Evolutionary conservation across 805 yeast species (phyloP), one percentile per base, ranked within the genome.

Genomic region (Monosporozyma aerobia): DNA sequence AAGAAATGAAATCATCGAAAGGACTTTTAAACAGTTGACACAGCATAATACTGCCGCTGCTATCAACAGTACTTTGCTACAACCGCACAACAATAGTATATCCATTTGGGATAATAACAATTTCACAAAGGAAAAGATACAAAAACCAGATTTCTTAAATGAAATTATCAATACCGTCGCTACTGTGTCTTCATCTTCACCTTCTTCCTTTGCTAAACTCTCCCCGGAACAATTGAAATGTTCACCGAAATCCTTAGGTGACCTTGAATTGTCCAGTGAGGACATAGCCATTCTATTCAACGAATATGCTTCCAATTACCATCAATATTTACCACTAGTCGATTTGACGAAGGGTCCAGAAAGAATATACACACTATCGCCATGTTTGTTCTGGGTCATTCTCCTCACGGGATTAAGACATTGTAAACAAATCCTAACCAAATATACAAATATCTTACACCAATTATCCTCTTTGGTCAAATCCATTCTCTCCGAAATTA

Each of bases 311-410:
- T 70, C 73, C n/a, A 74, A 80, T 55, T 92, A 94, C 63, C 97
- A 92, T 67, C 86, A 88, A 1, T 82, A 86, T 49, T 65, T 94
- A 48, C 98, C 98, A 0, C 86, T 92, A 1, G 94, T 92, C 2
- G 96, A 92, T 63, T 77, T 92, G 2, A 57, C 73, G 6, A 79
- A 78, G 55, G 96, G 97, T 9, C 94, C 96, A 0, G 97, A 90
- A 59, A 72, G 81, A 47, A 77, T 90, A 8, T 87, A 86, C 65
- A 69, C 80, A 53, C 73, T 87, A 16, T 89, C 97, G 53, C 97
- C 97, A 0, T 84, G 92, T 2, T 72, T 92, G 19, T 92, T 92
- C 63, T 92, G 99, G 99, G 90, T 92, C 0, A 83, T 92, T 14
- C 83, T 90, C 81, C 80, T 89, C 43, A 85, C 89, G 1, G 87